Conservation (phyloP, 208 protist genomes). For the Trypanosoma brucei region DNA sequence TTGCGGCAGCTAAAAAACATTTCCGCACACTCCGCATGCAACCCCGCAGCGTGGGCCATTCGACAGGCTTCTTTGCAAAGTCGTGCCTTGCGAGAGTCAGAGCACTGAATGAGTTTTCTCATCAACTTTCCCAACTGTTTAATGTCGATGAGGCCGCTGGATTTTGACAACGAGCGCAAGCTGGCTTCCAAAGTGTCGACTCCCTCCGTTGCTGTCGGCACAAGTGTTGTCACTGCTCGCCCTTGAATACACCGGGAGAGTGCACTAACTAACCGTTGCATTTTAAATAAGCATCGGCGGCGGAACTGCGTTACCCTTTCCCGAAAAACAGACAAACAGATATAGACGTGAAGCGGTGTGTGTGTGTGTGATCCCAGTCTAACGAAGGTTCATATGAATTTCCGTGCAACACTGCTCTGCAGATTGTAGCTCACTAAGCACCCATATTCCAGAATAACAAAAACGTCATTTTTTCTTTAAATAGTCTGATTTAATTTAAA, state of each 20-base stretch:
- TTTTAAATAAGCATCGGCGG: background rate
- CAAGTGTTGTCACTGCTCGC: slow-evolving; percentile 4
- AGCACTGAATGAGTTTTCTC: slow-evolving; percentile 20
- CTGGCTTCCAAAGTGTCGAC: slow-evolving; percentile 14
- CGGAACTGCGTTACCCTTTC: background rate
- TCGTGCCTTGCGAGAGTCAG: slow-evolving; percentile 17
- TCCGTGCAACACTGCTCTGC: no score
- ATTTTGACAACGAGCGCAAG: slow-evolving; percentile 9
- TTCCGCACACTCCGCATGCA: slow-evolving; percentile 27
- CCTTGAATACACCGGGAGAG: slow-evolving; percentile 4
- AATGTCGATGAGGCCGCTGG: background rate
- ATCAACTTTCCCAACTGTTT: slow-evolving; percentile 14
- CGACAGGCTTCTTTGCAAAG: slow-evolving; percentile 25
- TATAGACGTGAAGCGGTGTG: no score
- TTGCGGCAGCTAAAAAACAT: slow-evolving; percentile 27
- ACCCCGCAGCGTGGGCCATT: slow-evolving; percentile 21
- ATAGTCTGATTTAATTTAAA: no score
- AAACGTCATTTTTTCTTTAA: no score
- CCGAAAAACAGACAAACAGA: no score
- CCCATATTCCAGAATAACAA: no score
- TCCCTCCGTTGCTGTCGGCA: background rate
- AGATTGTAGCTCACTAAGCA: no score
- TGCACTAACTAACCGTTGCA: background rate
- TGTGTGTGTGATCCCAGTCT: no score
- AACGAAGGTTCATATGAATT: no score